Evolutionary conservation across 257 asterid species (phyloP).

Genomic region (Asclepias syriaca): DNA sequence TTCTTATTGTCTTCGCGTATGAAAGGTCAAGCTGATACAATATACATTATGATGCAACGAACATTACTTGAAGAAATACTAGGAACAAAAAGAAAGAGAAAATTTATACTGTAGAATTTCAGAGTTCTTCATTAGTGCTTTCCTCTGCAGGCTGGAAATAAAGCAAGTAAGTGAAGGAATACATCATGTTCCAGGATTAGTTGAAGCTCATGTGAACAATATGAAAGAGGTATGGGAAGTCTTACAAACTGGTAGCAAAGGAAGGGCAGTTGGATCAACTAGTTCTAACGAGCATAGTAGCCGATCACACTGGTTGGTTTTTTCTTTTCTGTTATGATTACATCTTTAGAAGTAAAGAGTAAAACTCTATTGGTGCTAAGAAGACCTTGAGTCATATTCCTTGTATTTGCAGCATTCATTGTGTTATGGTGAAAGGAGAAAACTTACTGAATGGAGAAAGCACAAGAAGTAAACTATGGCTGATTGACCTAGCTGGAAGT

Average conservation of each 20-base stretch:
- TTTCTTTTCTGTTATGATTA: background rate
- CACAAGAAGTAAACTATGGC: constrained; percentile 92
- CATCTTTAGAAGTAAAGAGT: background rate
- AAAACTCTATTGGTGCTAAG: constrained; percentile 3
- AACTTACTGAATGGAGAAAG: constrained; percentile 75
- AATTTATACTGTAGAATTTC: background rate
- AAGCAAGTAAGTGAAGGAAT: constrained; percentile 90
- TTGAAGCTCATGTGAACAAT: constrained; percentile 72
- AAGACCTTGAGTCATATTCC: constrained; percentile 7
- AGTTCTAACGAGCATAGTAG: constrained; percentile 91
- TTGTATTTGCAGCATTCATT: constrained; percentile 62
- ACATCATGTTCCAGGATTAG: constrained; percentile 90
- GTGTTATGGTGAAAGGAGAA: constrained; percentile 95
- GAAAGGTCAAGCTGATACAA: background rate
- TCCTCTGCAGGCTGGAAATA: constrained; percentile 65
- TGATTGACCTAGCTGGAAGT: constrained; percentile 92
- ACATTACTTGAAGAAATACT: background rate
- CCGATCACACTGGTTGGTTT: constrained; percentile 85
- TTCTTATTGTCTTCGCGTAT: background rate
- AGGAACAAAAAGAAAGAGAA: background rate
- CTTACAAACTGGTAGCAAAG: constrained; percentile 73
- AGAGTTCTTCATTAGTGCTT: background rate
- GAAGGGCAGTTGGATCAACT: constrained; percentile 87
- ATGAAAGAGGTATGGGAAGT: constrained; percentile 90
- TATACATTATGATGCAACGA: no score